Conservation (phyloP, 1,284 basidiomycete species). For the Boletus semigastroideus region DNA sequence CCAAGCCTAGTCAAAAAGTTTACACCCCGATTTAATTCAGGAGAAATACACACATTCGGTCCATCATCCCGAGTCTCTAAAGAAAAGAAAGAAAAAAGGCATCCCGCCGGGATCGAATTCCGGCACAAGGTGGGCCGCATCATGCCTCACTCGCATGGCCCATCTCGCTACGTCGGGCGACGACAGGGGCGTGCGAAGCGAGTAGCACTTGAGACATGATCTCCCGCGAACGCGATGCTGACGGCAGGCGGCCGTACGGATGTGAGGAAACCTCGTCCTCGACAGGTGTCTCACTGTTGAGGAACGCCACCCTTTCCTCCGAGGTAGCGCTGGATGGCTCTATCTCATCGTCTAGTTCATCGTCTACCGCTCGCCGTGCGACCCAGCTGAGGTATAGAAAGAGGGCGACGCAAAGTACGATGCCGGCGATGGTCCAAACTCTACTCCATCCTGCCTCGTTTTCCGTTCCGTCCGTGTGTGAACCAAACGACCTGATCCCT, state of each 20-base stretch:
- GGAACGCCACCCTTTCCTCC: constrained; percentile 49
- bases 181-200: constrained; percentile 11
- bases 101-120: not conserved
- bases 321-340: constrained; percentile 37
- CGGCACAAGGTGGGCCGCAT: not conserved
- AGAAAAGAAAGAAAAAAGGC: not conserved
- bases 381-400: constrained; percentile 79
- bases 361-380: constrained; percentile 78
- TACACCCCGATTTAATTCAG: constrained; percentile 20
- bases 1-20: constrained; percentile 9
- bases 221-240: constrained; percentile 23
- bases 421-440: constrained; percentile 68
- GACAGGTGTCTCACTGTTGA: constrained; percentile 18
- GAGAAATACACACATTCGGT: constrained; percentile 27
- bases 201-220: constrained; percentile 31
- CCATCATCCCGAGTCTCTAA: constrained; percentile 3
- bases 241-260: constrained; percentile 20
- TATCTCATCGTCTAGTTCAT: constrained; percentile 62
- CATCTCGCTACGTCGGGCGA: constrained; percentile 18
- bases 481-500: constrained; percentile 74
- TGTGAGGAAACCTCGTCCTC: constrained; percentile 24
- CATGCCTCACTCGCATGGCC: constrained; percentile 11
- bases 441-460: constrained; percentile 46
- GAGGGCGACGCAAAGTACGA: constrained; percentile 72
- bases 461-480: constrained; percentile 47